Evolutionary conservation across 108 stramenopile species (phyloP).

Genomic region (Fragilariopsis cylindrus): DNA sequence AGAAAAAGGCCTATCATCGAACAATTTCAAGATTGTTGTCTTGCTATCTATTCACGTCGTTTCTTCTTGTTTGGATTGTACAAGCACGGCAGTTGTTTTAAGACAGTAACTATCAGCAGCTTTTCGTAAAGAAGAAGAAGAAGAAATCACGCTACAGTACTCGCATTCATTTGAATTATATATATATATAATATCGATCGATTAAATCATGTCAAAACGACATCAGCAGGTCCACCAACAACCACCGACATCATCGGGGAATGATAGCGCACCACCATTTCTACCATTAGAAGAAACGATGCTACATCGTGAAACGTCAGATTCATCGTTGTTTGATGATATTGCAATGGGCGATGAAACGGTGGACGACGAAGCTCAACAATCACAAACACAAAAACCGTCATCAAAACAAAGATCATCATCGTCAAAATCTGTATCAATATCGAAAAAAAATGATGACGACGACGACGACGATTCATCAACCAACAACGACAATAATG

Average conservation of each 20-base stretch:
- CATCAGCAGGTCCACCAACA: neutral
- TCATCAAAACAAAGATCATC: too few species aligned
- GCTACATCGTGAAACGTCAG: neutral
- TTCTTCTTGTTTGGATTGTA: too few species aligned
- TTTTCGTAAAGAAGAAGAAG: too few species aligned
- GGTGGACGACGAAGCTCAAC: neutral
- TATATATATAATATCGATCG: too few species aligned
- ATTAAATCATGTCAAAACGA: conserved; percentile 3
- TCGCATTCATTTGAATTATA: too few species aligned
- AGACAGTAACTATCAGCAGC: too few species aligned
- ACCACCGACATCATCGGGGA: neutral
- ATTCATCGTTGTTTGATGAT: neutral
- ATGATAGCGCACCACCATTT: conserved; percentile 18
- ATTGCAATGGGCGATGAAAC: neutral
- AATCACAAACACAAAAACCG: neutral
- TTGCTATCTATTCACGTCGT: too few species aligned
- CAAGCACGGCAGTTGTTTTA: too few species aligned
- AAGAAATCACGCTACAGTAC: too few species aligned
- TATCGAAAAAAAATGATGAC: conserved; percentile 6
- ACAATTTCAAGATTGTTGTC: too few species aligned
- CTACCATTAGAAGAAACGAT: conserved; percentile 32
- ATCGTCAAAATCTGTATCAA: neutral
- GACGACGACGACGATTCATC: too few species aligned
- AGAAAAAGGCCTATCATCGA: too few species aligned
- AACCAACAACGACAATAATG: neutral